Conservation (phyloP, 352 stramenopile species). For the Globisporangium viniferum region DNA sequence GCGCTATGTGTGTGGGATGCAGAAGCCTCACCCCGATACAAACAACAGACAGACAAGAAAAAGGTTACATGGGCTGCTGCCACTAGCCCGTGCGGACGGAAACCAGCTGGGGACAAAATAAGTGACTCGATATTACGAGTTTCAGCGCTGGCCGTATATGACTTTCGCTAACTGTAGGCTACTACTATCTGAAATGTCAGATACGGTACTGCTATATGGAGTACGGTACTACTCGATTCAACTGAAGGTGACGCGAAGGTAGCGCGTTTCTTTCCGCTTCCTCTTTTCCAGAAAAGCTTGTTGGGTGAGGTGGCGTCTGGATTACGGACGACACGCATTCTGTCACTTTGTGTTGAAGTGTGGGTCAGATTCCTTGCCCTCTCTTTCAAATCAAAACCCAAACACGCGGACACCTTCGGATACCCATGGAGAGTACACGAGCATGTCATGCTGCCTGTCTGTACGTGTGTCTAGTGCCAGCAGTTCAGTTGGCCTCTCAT, state of each 20-base stretch:
- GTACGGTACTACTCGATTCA: not conserved
- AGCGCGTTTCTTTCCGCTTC: not conserved
- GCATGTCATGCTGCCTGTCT: not conserved
- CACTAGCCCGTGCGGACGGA: not conserved
- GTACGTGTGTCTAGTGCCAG: not conserved
- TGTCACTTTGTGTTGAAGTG: not conserved
- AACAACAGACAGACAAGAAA: constrained; percentile 3
- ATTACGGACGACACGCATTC: not conserved
- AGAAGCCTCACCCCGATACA: not conserved
- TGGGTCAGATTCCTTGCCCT: not conserved
- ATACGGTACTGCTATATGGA: not conserved
- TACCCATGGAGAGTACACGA: not conserved
- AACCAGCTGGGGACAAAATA: not conserved
- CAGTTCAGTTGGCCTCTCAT: not conserved
- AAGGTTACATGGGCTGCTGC: constrained; percentile 4
- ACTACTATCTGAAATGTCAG: not conserved
- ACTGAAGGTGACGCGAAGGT: constrained; percentile 2
- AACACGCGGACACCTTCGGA: not conserved
- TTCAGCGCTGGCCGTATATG: not conserved
- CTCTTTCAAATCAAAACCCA: not conserved
- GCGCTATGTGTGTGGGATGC: not conserved
- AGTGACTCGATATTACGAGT: not conserved
- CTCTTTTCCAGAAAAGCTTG: not conserved
- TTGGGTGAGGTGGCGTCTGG: not conserved
- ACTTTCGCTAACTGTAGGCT: not conserved